Conservation (phyloP, 2,329 filamentous ascomycete genomes). For the Cladorrhinum sp. region DNA sequence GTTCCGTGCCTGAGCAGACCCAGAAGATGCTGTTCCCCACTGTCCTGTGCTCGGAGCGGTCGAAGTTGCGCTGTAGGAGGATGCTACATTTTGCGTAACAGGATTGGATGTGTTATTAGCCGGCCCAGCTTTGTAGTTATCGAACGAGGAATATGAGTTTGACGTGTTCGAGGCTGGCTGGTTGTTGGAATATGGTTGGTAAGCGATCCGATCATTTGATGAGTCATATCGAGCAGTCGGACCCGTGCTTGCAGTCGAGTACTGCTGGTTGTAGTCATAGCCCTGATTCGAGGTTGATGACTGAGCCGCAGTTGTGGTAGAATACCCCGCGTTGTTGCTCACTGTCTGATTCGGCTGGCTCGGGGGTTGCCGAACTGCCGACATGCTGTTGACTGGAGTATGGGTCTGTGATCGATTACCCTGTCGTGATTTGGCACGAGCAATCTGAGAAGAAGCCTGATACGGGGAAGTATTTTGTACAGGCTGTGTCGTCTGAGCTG, state of each 20-base stretch:
- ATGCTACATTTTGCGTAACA: slow-evolving; percentile 27
- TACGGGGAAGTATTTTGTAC: slow-evolving; percentile 28
- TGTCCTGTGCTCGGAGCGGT: slow-evolving; percentile 24
- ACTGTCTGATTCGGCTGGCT: slow-evolving; percentile 12
- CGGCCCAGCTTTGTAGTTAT: slow-evolving; percentile 25
- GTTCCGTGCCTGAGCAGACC: slow-evolving; percentile 27
- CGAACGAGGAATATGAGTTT: slow-evolving; percentile 27
- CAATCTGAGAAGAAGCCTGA: slow-evolving; percentile 31
- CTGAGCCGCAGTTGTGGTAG: slow-evolving; percentile 12
- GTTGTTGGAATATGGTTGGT: slow-evolving; percentile 36
- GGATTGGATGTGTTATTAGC: slow-evolving; percentile 18
- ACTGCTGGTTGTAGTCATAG: slow-evolving; percentile 26
- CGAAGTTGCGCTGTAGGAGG: slow-evolving; percentile 32
- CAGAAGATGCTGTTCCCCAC: slow-evolving; percentile 26
- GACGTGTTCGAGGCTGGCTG: slow-evolving; percentile 13
- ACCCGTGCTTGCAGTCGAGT: slow-evolving; percentile 13
- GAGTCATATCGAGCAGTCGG: slow-evolving; percentile 17
- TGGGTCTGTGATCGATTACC: slow-evolving; percentile 34
- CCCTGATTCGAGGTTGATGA: slow-evolving; percentile 17
- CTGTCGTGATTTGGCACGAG: slow-evolving; percentile 36
- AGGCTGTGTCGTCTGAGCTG: slow-evolving; percentile 13
- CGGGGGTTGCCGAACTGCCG: slow-evolving; percentile 13
- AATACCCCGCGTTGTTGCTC: slow-evolving; percentile 19
- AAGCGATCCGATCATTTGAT: slow-evolving; percentile 27
- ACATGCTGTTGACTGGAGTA: slow-evolving; percentile 28